phyloP scores from a whole-genome alignment of 1,139 yeast species.

The Suhomyces anneliseae region DNA sequence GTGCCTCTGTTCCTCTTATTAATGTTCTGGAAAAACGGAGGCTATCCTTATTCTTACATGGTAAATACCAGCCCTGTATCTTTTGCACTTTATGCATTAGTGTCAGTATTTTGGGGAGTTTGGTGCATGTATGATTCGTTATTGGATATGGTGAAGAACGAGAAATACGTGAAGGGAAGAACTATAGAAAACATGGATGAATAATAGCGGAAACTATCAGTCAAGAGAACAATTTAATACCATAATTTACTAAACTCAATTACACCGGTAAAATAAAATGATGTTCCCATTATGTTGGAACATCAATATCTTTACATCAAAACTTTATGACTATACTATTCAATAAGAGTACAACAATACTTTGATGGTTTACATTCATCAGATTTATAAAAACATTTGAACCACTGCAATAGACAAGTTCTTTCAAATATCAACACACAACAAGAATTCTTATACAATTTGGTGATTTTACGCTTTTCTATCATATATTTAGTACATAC shows the following conservation, averaged over 20 bases:
- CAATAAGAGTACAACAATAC: too few species aligned
- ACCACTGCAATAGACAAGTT: too few species aligned
- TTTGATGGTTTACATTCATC: too few species aligned
- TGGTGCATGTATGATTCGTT: slow-evolving; percentile 21
- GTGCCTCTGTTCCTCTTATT: slow-evolving; percentile 13
- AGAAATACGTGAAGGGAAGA: slow-evolving; percentile 61
- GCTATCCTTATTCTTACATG: not conserved
- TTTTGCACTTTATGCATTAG: slow-evolving; percentile 16
- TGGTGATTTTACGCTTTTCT: not conserved
- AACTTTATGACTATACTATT: too few species aligned
- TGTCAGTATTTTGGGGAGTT: slow-evolving; percentile 13
- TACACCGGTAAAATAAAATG: too few species aligned
- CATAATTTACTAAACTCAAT: too few species aligned
- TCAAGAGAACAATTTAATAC: too few species aligned
- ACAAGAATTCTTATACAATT: not conserved
- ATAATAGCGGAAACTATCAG: not conserved
- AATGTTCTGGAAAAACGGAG: not conserved
- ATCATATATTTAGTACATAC: not conserved
- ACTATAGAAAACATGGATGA: slow-evolving; percentile 55
- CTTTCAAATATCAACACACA: too few species aligned
- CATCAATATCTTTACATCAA: too few species aligned
- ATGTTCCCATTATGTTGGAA: too few species aligned
- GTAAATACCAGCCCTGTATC: slow-evolving; percentile 6
- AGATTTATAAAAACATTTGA: too few species aligned
- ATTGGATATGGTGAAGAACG: slow-evolving; percentile 55